Conservation (phyloP, 2,329 filamentous ascomycete species). For the Pseudogymnoascus sp. region DNA sequence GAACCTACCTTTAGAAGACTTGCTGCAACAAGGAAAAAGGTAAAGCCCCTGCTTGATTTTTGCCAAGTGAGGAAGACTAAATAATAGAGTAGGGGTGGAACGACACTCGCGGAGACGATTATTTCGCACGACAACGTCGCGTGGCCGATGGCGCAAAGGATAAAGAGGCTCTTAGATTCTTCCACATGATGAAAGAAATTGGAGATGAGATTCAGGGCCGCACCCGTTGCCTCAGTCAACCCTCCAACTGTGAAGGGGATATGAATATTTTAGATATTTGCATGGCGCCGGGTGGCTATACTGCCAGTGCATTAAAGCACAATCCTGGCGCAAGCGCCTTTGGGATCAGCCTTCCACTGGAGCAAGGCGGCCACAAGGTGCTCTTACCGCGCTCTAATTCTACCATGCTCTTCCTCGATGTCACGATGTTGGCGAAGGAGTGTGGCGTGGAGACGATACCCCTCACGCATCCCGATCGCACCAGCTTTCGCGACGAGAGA, state of each 20-base stretch:
- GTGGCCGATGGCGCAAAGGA: constrained; percentile 30
- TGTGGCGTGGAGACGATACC: constrained; percentile 16
- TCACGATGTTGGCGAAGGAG: constrained; percentile 20
- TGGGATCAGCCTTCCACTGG: constrained; percentile 19
- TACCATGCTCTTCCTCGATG: constrained; percentile 14
- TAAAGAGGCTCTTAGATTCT: constrained; percentile 28
- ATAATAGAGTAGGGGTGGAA: constrained; percentile 35
- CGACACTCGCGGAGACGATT: constrained; percentile 35
- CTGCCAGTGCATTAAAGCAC: constrained; percentile 17
- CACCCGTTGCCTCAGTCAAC: constrained; percentile 13
- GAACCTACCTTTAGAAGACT: not conserved
- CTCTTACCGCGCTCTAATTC: constrained; percentile 12
- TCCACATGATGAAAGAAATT: constrained; percentile 37
- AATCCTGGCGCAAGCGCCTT: constrained; percentile 16
- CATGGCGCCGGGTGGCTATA: constrained; percentile 22
- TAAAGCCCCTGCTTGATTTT: not conserved
- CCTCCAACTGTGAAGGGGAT: not conserved
- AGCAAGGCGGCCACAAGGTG: constrained; percentile 20
- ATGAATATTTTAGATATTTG: constrained; percentile 24
- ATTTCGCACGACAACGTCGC: constrained; percentile 36
- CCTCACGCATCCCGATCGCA: constrained; percentile 13
- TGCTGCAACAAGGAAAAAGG: not conserved
- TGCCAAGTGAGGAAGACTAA: not conserved
- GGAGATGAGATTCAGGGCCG: constrained; percentile 34
- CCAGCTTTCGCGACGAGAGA: constrained; percentile 13